phyloP scores from a whole-genome alignment of 352 stramenopile genomes.

The Elongisporangium prolatum region DNA sequence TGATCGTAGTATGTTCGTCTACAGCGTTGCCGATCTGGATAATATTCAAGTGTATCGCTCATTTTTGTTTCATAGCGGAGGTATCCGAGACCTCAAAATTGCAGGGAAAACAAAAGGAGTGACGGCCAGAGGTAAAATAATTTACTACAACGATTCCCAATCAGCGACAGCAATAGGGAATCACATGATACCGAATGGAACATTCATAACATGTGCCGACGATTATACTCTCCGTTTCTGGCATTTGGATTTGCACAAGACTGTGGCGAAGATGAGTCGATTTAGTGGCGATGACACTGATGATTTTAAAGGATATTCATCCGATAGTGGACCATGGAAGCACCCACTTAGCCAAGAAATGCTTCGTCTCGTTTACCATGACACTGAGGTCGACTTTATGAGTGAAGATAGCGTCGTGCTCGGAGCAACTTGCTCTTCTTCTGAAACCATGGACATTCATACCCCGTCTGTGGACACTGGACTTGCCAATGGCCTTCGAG shows the following conservation, averaged over 20 bases:
- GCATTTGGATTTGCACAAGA: constrained; percentile 74
- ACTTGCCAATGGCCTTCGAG: constrained; percentile 34
- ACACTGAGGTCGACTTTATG: constrained; percentile 34
- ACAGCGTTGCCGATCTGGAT: constrained; percentile 49
- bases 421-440: constrained; percentile 46
- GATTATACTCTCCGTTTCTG: constrained; percentile 88
- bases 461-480: constrained; percentile 23
- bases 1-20: constrained; percentile 81
- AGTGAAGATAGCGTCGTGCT: constrained; percentile 38
- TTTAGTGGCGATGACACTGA: constrained; percentile 12
- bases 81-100: constrained; percentile 62
- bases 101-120: constrained; percentile 42
- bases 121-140: constrained; percentile 50
- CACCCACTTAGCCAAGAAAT: constrained; percentile 74
- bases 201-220: constrained; percentile 79
- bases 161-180: constrained; percentile 8
- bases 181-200: constrained; percentile 44
- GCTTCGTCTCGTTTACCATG: constrained; percentile 63
- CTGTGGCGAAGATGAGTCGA: constrained; percentile 21
- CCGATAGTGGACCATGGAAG: constrained; percentile 31
- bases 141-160: constrained; percentile 28
- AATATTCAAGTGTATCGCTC: constrained; percentile 49
- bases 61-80: constrained; percentile 78
- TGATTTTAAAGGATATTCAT: background rate
- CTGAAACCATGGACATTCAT: constrained; percentile 39